A percentile compares a stretch with the other conserved stretches of the same genome.
Evolutionary conservation across 305 asterid genomes (phyloP).

Genomic region (Rubia peregrina): DNA sequence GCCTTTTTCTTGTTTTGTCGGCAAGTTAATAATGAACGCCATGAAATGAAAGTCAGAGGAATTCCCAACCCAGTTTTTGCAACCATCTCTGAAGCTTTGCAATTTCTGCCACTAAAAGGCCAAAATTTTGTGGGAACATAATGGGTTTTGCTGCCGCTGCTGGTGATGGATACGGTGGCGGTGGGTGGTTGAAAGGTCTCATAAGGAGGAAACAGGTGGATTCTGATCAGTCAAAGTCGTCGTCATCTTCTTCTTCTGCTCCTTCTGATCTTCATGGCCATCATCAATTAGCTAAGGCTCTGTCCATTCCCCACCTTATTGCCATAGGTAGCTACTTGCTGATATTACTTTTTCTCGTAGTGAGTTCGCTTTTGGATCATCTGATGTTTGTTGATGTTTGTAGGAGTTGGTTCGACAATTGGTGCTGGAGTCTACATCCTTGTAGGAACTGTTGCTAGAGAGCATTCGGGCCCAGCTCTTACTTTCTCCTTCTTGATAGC

Average conservation of each 20-base stretch:
- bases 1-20: neutral
- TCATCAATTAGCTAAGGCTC: constrained; percentile 69
- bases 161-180: constrained; percentile 31
- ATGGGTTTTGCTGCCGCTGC: constrained; percentile 32
- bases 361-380: neutral
- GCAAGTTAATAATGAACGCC: neutral
- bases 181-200: constrained; percentile 51
- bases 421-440: constrained; percentile 98
- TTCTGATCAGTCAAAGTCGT: constrained; percentile 41
- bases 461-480: constrained; percentile 95
- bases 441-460: constrained; percentile 95
- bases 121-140: constrained; percentile 5
- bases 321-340: constrained; percentile 49
- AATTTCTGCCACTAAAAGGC: neutral
- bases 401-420: constrained; percentile 93
- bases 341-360: constrained; percentile 13
- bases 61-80: neutral
- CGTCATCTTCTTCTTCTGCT: constrained; percentile 29
- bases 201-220: constrained; percentile 93
- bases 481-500: constrained; percentile 84
- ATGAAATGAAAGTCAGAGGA: neutral
- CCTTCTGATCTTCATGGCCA: constrained; percentile 26
- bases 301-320: constrained; percentile 78
- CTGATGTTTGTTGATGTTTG: neutral
- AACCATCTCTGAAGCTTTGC: neutral